phyloP scores from a whole-genome alignment of 352 stramenopile genomes.

The Globisporangium camurandrum region DNA sequence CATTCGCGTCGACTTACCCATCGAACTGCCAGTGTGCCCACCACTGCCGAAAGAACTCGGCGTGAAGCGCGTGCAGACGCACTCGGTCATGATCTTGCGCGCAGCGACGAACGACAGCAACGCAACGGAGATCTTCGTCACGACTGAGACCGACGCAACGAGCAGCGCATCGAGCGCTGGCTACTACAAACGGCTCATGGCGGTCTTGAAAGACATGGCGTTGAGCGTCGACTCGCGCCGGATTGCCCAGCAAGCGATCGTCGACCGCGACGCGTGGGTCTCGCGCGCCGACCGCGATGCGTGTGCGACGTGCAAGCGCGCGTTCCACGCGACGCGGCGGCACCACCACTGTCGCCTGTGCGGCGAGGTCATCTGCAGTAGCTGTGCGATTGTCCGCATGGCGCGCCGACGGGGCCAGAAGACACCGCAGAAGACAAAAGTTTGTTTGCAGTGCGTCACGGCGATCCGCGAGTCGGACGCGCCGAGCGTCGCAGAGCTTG shows the following conservation, averaged over 20 bases:
- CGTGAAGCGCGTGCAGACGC: conserved; percentile 40
- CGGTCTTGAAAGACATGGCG: conserved; percentile 44
- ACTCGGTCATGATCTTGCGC: conserved; percentile 49
- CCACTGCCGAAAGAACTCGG: conserved; percentile 37
- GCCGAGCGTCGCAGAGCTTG: conserved; percentile 1
- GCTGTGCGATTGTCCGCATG: conserved; percentile 50
- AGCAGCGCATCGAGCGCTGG: conserved; percentile 14
- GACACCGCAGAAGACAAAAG: conserved; percentile 49
- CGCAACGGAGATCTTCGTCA: conserved; percentile 51
- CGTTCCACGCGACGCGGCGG: conserved; percentile 49
- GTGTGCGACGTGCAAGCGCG: conserved; percentile 51
- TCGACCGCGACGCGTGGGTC: conserved; percentile 45
- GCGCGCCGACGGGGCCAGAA: conserved; percentile 20
- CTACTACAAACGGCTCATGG: conserved; percentile 46
- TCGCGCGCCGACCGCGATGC: conserved; percentile 29
- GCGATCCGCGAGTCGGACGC: conserved; percentile 30
- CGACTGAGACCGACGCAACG: conserved; percentile 36
- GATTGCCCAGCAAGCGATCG: conserved; percentile 46
- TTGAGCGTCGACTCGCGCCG: conserved; percentile 51
- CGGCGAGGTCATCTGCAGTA: conserved; percentile 67
- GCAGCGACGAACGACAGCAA: conserved; percentile 24
- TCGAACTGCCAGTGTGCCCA: conserved; percentile 56
- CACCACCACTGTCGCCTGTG: conserved; percentile 74
- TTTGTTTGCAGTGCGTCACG: conserved; percentile 48
- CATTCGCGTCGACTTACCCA: conserved; percentile 56